These are phyloP conservation scores for Schwanniomyces occidentalis DNA, from an alignment of 805 yeast genomes.

Conservation along the genomic window DNA sequence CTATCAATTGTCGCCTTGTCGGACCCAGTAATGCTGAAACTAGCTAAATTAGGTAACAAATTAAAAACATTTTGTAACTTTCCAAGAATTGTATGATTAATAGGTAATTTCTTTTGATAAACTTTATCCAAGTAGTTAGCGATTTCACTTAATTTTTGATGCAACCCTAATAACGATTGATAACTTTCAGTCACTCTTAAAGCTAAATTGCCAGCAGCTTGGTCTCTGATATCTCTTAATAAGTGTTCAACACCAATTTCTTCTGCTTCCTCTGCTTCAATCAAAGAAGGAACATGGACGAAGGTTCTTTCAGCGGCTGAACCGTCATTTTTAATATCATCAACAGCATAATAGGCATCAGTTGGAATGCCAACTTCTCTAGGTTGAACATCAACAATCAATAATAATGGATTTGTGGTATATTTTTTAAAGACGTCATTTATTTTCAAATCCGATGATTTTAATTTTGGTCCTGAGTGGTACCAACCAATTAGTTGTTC, in stretches of 20 bases:
- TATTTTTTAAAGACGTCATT: constrained; percentile 85
- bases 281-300: constrained; percentile 86
- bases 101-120: constrained; percentile 68
- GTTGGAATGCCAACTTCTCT: constrained; percentile 89
- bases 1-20: constrained; percentile 10
- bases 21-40: too few species aligned
- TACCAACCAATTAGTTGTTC: constrained; percentile 99
- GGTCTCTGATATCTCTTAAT: constrained; percentile 91
- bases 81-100: constrained; percentile 87
- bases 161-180: constrained; percentile 83
- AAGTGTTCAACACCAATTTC: constrained; percentile 98
- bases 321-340: constrained; percentile 95
- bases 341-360: constrained; percentile 90
- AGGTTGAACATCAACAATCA: constrained; percentile 91
- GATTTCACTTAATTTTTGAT: constrained; percentile 74
- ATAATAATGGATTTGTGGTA: constrained; percentile 74
- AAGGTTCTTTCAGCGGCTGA: constrained; percentile 90
- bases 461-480: constrained; percentile 94
- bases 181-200: constrained; percentile 86
- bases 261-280: constrained; percentile 98
- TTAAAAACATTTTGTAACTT: constrained; percentile 94
- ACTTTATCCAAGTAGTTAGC: constrained; percentile 77
- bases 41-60: constrained; percentile 76
- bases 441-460: constrained; percentile 84
- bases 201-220: constrained; percentile 91